Percentiles rank a stretch among this genome's conserved stretches.
phyloP scores from a whole-genome alignment of 2,329 filamentous ascomycete genomes.

The Fusarium sp. region DNA sequence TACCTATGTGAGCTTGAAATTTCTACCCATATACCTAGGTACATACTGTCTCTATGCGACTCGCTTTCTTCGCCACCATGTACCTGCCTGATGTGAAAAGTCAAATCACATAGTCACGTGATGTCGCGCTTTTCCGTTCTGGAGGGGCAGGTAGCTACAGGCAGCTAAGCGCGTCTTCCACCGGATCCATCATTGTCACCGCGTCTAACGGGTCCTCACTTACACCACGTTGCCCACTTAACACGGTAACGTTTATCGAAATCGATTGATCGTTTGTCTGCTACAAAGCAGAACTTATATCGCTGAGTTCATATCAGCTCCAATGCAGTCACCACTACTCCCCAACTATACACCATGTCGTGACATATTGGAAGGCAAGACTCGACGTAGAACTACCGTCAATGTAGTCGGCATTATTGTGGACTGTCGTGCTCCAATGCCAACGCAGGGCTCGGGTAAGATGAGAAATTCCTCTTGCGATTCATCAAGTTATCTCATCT shows the following conservation, averaged over 20 bases:
- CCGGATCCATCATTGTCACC: background rate
- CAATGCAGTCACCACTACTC: conserved; percentile 33
- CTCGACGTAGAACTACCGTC: conserved; percentile 51
- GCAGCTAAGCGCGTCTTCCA: conserved; percentile 24
- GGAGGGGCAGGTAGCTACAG: conserved; percentile 5
- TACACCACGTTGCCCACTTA: conserved; percentile 14
- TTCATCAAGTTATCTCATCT: conserved; percentile 1
- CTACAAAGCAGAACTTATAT: conserved; percentile 14
- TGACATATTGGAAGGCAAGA: conserved; percentile 57
- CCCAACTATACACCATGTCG: conserved; percentile 49
- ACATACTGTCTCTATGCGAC: background rate
- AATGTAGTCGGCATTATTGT: conserved; percentile 78
- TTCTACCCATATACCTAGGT: background rate
- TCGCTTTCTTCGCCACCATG: conserved; percentile 19
- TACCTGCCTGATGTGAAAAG: background rate
- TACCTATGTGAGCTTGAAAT: background rate
- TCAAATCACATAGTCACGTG: conserved; percentile 43
- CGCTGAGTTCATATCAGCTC: conserved; percentile 3
- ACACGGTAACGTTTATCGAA: conserved; percentile 17
- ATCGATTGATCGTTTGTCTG: background rate
- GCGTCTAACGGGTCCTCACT: conserved; percentile 27
- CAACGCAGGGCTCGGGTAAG: conserved; percentile 64
- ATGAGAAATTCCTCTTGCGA: conserved; percentile 14
- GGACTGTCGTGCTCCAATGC: conserved; percentile 67
- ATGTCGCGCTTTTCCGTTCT: conserved; percentile 29